phyloP scores from a whole-genome alignment of 1,284 basidiomycete genomes.

The Fomes fomentarius region DNA sequence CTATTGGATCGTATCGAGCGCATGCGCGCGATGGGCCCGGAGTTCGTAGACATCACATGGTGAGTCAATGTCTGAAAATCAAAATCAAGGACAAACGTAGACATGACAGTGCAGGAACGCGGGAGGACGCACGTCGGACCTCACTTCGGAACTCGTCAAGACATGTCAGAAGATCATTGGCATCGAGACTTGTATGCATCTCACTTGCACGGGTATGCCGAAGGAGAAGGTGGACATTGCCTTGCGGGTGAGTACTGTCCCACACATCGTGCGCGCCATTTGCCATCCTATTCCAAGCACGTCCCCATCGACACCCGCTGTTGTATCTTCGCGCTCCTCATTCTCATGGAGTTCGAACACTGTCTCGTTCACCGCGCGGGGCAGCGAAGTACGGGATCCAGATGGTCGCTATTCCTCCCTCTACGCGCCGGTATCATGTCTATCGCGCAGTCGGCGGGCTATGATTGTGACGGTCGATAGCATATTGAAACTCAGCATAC shows the following conservation, averaged over 20 bases:
- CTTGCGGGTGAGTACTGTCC: constrained; percentile 61
- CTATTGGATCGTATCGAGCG: constrained; percentile 96
- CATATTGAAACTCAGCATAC: constrained; percentile 17
- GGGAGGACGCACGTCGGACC: constrained; percentile 91
- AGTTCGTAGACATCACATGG: constrained; percentile 99
- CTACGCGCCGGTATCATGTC: too few species aligned
- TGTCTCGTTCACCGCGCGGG: too few species aligned
- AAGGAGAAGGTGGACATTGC: constrained; percentile 92
- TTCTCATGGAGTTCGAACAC: too few species aligned
- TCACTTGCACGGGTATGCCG: constrained; percentile 99
- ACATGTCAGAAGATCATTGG: constrained; percentile 92
- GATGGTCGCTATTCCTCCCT: too few species aligned
- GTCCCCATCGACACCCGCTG: too few species aligned
- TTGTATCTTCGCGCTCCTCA: too few species aligned
- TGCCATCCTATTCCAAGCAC: too few species aligned
- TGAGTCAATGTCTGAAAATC: constrained; percentile 35
- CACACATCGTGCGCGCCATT: constrained; percentile 8
- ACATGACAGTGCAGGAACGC: constrained; percentile 74
- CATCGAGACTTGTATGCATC: constrained; percentile 96
- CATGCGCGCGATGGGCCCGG: constrained; percentile 94
- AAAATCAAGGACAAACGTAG: constrained; percentile 9
- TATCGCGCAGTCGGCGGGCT: too few species aligned
- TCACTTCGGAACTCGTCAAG: constrained; percentile 95
- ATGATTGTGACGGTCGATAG: too few species aligned
- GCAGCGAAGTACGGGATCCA: too few species aligned